A percentile compares a stretch with the other conserved stretches of the same genome.
Conservation (phyloP, 345 rosid genomes). For the Pugionium dolabratum region DNA sequence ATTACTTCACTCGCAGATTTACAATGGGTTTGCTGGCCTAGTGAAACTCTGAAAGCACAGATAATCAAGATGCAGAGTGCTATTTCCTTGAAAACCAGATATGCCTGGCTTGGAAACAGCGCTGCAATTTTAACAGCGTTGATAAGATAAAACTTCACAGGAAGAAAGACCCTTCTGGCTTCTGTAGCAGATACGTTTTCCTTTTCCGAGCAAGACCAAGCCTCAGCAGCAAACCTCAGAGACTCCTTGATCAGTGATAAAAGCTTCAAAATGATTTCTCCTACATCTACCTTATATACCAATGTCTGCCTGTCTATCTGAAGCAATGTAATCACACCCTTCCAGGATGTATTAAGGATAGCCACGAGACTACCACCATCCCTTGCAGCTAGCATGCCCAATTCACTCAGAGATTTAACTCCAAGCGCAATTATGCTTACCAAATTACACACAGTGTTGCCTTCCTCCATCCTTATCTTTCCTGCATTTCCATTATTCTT, state of each 20-base stretch:
- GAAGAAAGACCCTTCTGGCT: conserved; percentile 83
- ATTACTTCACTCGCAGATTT: conserved; percentile 64
- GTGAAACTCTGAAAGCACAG: conserved; percentile 56
- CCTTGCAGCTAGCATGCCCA: conserved; percentile 76
- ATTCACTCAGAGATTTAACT: conserved; percentile 59
- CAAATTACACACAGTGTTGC: conserved; percentile 43
- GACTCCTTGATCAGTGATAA: conserved; percentile 62
- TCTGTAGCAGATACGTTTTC: conserved; percentile 67
- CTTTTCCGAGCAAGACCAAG: conserved; percentile 62
- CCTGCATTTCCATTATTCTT: conserved; percentile 30
- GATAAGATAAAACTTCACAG: conserved; percentile 84
- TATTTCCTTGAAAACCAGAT: conserved; percentile 57
- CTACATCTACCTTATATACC: conserved; percentile 50
- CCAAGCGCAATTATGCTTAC: conserved; percentile 49
- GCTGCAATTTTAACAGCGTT: conserved; percentile 76
- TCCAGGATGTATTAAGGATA: conserved; percentile 90
- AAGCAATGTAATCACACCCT: conserved; percentile 85
- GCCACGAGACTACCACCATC: conserved; percentile 83
- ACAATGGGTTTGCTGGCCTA: conserved; percentile 53
- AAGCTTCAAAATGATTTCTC: conserved; percentile 65
- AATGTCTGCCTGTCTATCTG: conserved; percentile 61
- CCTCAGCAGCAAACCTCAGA: conserved; percentile 65
- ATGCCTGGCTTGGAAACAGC: conserved; percentile 67
- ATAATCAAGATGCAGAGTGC: conserved; percentile 54
- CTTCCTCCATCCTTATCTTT: conserved; percentile 36